Evolutionary conservation across 495 filamentous ascomycete genomes (phyloP).

Genomic region (Thermothielavioides terrestris): DNA sequence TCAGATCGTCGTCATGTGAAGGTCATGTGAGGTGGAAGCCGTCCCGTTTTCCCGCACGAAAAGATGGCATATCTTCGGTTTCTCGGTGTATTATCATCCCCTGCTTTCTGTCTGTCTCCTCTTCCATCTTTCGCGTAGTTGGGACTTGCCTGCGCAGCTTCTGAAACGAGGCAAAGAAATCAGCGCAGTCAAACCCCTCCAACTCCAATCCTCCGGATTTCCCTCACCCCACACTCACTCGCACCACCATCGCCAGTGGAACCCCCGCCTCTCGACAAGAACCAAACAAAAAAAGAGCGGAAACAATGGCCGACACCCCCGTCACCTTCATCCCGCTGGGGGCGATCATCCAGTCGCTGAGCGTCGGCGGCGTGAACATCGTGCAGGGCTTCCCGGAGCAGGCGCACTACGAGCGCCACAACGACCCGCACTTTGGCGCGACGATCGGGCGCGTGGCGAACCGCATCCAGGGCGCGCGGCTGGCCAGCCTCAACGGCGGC

Average conservation of each 20-base stretch:
- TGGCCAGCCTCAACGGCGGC: conserved; percentile 62
- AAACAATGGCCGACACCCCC: conserved; percentile 36
- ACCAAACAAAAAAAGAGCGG: neutral
- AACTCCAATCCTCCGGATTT: too few species aligned
- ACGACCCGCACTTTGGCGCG: conserved; percentile 76
- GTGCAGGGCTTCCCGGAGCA: conserved; percentile 74
- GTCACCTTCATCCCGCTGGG: conserved; percentile 73
- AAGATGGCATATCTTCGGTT: too few species aligned
- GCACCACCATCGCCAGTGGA: neutral
- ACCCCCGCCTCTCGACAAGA: neutral
- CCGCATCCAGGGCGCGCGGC: conserved; percentile 63
- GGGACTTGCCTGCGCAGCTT: too few species aligned
- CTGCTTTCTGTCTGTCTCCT: too few species aligned
- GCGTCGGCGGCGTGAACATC: conserved; percentile 68
- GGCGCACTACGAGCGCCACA: conserved; percentile 61
- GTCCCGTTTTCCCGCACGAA: neutral
- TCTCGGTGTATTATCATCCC: too few species aligned
- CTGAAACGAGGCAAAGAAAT: too few species aligned
- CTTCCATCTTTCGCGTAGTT: neutral
- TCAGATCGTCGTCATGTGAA: conserved; percentile 21
- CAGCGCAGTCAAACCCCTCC: neutral
- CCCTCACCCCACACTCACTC: conserved; percentile 11
- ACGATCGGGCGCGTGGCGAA: conserved; percentile 92
- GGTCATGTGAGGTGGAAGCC: conserved; percentile 3
- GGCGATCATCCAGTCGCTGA: conserved; percentile 80